These are phyloP conservation scores for Termitomyces sp. DNA, from an alignment of 768 basidiomycete genomes.

Conservation along the genomic window DNA sequence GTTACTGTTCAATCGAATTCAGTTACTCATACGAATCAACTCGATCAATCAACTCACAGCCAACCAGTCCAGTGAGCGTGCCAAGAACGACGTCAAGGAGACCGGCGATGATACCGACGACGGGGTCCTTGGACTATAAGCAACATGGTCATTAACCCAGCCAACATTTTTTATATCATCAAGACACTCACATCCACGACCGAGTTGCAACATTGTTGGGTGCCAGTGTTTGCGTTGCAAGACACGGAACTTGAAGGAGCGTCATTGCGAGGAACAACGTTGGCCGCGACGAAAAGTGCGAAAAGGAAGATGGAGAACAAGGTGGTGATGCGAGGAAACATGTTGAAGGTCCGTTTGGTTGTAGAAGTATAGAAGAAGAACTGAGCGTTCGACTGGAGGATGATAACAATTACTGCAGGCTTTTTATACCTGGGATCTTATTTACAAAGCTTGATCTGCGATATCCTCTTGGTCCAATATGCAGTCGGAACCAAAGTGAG, in stretches of 20 bases:
- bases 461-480: not conserved
- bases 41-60: constrained; percentile 4
- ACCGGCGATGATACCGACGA: constrained; percentile 4
- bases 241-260: not conserved
- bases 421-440: constrained; percentile 1
- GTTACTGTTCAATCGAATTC: constrained; percentile 1
- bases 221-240: constrained; percentile 3
- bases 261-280: constrained; percentile 1
- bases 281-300: constrained; percentile 3
- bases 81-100: constrained; percentile 4
- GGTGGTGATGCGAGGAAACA: constrained; percentile 10
- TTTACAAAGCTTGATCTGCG: not conserved
- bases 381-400: not conserved
- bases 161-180: not conserved
- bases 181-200: not conserved
- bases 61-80: constrained; percentile 5
- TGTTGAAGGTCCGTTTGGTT: not conserved
- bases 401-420: not conserved
- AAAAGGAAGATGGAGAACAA: constrained; percentile 8
- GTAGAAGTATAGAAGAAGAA: too few species aligned
- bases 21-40: not conserved
- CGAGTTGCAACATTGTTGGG: constrained; percentile 2
- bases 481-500: not conserved
- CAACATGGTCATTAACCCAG: not conserved
- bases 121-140: not conserved